Base-by-base conservation (phyloP, 2,329 filamentous ascomycete species). In the Periconia sp. region DNA sequence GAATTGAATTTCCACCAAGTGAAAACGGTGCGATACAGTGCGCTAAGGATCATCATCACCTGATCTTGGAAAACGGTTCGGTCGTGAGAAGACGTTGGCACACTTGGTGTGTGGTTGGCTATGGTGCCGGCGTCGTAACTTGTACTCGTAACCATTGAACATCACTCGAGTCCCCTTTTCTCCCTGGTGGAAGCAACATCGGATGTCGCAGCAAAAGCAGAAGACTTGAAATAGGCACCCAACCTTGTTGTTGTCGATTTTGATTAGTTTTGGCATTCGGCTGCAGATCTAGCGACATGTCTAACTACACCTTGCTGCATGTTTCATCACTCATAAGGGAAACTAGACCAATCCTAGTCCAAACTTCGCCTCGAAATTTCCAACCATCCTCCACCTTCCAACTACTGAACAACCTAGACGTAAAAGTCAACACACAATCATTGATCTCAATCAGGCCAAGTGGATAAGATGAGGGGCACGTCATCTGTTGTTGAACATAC, bases 401-500 rank as follows among this genome's bases (percentile, higher is more conserved):
- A 31, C 31, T 70, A 74, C 63, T 72, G 69, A 56, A 74, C 70
- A 60, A 74, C 71, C 71, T 72, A 56, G 9, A n/a, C 43, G 17
- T 31, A 9, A 20, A 49, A 49, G 51, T 56, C 58, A 54, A 52
- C 30, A 27, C 23, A 27, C 23, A 27, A 50, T 30, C 47, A 23
- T 27, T 27, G 3, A 27, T 5, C 14, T 62, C 56, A 63, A 50
- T 64, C 58, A 27, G 63, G 60, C 62, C 62, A 63, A 10, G 60
- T 63, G 9, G 56, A 55, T 30, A 64, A 47, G 37, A 62, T 55
- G 43, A 62, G 43, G 14, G 62, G 58, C 18, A 58, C 42, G 50
- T 57, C 57, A 45, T 56, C 49, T 14, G 33, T 43, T 42, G 55
- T 51, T 23, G 41, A 50, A 68, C 81, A 77, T 75, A 97, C 94